Conservation (phyloP, 495 filamentous ascomycete genomes). For the Xylaria curta region DNA sequence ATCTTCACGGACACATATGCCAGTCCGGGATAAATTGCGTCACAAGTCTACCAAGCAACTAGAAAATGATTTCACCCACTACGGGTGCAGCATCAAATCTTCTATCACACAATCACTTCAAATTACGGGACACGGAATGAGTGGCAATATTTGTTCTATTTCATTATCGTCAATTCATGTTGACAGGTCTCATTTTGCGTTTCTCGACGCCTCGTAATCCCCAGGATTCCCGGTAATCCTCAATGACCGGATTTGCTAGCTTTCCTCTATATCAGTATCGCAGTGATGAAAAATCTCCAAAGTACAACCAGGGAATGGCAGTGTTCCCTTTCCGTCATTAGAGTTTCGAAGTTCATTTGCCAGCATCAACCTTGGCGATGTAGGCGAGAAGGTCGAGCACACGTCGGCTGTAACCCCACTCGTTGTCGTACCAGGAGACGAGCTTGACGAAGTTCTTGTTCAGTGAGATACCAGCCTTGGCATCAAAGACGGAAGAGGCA, state of each 20-base stretch:
- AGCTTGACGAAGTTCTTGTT: slow-evolving; percentile 99
- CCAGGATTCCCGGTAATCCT: background rate
- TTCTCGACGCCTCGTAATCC: slow-evolving; percentile 22
- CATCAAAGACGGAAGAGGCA: slow-evolving; percentile 97
- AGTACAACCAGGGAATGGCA: slow-evolving; percentile 32
- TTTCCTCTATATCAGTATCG: slow-evolving; percentile 17
- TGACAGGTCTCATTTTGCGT: slow-evolving; percentile 19
- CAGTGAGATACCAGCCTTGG: slow-evolving; percentile 97
- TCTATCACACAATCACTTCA: background rate
- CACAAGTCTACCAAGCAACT: background rate
- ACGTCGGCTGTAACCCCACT: slow-evolving; percentile 95
- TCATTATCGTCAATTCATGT: slow-evolving; percentile 26
- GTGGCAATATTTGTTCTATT: slow-evolving; percentile 13
- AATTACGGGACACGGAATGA: background rate
- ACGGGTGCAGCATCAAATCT: background rate
- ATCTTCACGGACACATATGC: background rate
- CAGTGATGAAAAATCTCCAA: background rate
- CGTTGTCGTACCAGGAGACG: slow-evolving; percentile 93
- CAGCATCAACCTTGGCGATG: slow-evolving; percentile 83
- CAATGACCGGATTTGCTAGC: slow-evolving; percentile 4
- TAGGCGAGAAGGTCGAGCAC: slow-evolving; percentile 94
- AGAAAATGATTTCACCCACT: background rate
- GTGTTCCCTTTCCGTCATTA: slow-evolving; percentile 55
- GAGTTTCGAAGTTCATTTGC: slow-evolving; percentile 58
- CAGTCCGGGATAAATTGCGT: background rate